Base-by-base conservation (phyloP, 177 flowering plant genomes). In the Tripterygium wilfordii region DNA sequence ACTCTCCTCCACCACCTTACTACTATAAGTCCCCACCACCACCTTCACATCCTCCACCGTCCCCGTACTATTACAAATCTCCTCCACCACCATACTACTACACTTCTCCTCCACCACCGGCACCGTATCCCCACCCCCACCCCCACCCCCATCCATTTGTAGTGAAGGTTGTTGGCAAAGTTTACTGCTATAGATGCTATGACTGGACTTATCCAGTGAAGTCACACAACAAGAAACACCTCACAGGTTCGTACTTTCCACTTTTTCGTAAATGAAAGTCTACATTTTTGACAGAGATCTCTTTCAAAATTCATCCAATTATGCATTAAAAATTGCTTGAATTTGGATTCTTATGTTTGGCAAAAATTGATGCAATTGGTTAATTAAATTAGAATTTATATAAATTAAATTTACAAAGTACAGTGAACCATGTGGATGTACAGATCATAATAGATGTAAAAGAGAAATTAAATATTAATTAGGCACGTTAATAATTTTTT, bases 171-270 rank as follows among this genome's bases (percentile, higher is more conserved):
- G 76, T 75, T 5, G 89, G 89, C 30, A 82, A 71, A 37, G 89
- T 82, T 2, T 78, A 82, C 68, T 82, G 85, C 68, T 72, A 63
- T 67, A 68, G 65, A 63, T 82, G 89, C 65, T 82, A 77, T 39
- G 80, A 79, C 36, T 79, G 89, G 89, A 39, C 16, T 10, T 36
- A 77, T 47, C 79, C 82, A 0, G 44, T 5, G 10, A 73, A 75
- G 54, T 82, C 86, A 15, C 85, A 82, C 48, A 65, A 60, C 61
- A 79, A 77, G 71, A 77, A 79, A 36, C 85, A 77, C 18, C 83
- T 82, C 58, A 63, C 71, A 62, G 85, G 89, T 82, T 27, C 25
- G 14, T 35, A 33, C 30, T n/a, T 10, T 4, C 2, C 36, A 3
- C 36, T 4, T 4, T 32, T 38, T 38, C n/a, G n/a, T 18, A n/a